A percentile compares a stretch with the other conserved stretches of the same genome.
Evolutionary conservation across 106 monocot species (phyloP).

Genomic region (Dendrobium chrysotoxum): DNA sequence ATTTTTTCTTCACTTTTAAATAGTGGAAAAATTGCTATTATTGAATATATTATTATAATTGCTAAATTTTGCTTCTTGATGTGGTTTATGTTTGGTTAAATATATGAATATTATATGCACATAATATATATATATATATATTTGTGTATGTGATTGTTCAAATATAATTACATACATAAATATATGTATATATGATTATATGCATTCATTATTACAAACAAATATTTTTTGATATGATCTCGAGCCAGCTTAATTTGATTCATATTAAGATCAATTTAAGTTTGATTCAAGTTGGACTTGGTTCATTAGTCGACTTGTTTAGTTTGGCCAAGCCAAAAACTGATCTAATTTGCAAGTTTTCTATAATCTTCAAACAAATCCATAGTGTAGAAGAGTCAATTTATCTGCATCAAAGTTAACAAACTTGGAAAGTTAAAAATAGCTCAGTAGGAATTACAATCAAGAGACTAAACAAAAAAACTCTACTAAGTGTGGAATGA

Average conservation of each 20-base stretch:
- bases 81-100: no score
- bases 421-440: not conserved
- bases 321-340: not conserved
- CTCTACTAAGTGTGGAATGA: not conserved
- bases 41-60: no score
- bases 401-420: not conserved
- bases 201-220: no score
- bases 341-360: not conserved
- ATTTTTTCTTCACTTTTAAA: no score
- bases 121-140: no score
- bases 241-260: not conserved
- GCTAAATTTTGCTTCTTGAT: no score
- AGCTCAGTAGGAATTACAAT: not conserved
- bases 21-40: no score
- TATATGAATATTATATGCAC: no score
- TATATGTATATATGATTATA: no score
- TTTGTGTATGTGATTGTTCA: no score
- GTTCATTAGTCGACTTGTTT: not conserved
- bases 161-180: no score
- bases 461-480: not conserved
- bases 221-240: no score
- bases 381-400: not conserved
- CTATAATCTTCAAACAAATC: not conserved
- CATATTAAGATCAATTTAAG: not conserved
- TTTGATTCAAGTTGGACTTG: not conserved